Base-by-base conservation (phyloP, 2,329 filamentous ascomycete species). In the Nemania sp. region DNA sequence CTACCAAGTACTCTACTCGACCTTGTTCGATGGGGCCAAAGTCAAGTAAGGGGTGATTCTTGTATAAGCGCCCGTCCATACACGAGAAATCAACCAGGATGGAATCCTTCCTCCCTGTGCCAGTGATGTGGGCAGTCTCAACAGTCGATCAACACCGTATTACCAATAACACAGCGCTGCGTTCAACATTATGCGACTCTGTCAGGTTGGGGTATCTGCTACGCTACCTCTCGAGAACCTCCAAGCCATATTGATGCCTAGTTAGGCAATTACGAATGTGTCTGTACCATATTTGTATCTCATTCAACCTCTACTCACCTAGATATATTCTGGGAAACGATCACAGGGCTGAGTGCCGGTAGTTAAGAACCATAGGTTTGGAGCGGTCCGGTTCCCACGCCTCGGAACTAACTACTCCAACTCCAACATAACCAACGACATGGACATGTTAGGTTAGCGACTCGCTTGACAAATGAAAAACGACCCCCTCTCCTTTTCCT, bases 321-420 rank as follows among this genome's bases (percentile, higher is more conserved):
- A 4, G 25, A 29, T 29, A 7, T 29, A 3, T 7, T 29, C 7
- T 32, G 29, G 20, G 42, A 47, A 17, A 52, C 9, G 35, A 48
- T 51, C 20, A 25, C 50, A 54, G 29, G 59, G 50, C 39, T 47
- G 51, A 51, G 32, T 29, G 10, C 15, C 55, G 55, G 51, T 21
- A 59, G 20, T 55, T 62, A 2, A 29, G 45, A 18, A 18, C 21
- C 5, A n/a, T 15, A 7, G 37, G 34, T 29, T 29, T n/a, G 7
- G 25, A 7, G 25, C 7, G 25, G 25, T 29, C 25, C 13, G 21
- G 9, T 25, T 39, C 32, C 39, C 34, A 46, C 45, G 35, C 18
- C 55, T 59, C 47, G 15, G 25, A 43, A n/a, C 48, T 34, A 51
- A 50, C 34, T 29, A 29, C 25, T 29, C 4, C 25, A 29, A 29